A percentile compares a stretch with the other conserved stretches of the same genome.
Conservation (phyloP, 345 rosid species). For the Gossypium mustelinum region DNA sequence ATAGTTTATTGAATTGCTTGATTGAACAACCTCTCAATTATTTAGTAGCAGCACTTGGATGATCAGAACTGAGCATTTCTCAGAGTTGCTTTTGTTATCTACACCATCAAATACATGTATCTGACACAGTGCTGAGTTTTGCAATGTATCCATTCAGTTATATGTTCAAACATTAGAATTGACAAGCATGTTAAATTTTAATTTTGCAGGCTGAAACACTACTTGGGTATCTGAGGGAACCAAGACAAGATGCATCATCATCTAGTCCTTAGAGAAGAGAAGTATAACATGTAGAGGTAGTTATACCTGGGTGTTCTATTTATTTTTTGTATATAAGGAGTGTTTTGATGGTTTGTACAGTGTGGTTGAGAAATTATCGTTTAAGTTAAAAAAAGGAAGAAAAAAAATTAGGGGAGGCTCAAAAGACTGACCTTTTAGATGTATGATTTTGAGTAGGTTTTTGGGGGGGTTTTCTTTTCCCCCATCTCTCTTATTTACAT, state of each 20-base stretch:
- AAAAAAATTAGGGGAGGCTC: conserved; percentile 14
- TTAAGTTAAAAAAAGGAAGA: not conserved
- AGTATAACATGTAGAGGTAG: conserved; percentile 22
- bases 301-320: conserved; percentile 12
- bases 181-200: not conserved
- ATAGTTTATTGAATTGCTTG: not conserved
- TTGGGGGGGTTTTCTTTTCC: conserved; percentile 15
- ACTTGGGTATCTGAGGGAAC: conserved; percentile 69
- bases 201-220: conserved; percentile 84
- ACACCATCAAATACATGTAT: not conserved
- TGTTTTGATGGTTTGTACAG: conserved; percentile 55
- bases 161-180: not conserved
- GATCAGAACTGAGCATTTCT: not conserved
- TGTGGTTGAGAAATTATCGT: conserved; percentile 31
- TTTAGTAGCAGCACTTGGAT: not conserved
- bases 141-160: not conserved
- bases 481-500: conserved; percentile 6
- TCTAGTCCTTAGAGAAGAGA: conserved; percentile 41
- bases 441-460: conserved; percentile 37
- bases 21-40: not conserved
- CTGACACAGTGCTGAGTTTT: not conserved
- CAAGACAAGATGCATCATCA: conserved; percentile 57
- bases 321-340: conserved; percentile 46
- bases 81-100: not conserved
- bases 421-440: conserved; percentile 35